phyloP scores from a whole-genome alignment of 1,284 basidiomycete species.

The Ustilago esculenta region DNA sequence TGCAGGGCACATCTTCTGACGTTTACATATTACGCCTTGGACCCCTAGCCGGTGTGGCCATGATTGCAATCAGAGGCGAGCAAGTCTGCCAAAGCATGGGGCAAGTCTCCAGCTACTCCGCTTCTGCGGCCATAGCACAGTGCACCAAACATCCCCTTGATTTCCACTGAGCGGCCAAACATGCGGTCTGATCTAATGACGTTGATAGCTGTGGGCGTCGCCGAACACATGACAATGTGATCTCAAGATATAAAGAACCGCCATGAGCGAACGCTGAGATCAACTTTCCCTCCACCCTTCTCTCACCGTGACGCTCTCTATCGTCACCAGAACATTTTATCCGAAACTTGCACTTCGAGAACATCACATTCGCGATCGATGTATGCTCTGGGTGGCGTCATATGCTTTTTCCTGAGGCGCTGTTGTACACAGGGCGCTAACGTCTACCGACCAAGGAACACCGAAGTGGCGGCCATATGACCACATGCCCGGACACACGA shows the following conservation, averaged over 20 bases:
- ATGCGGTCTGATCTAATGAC: neutral
- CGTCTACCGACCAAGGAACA: no score
- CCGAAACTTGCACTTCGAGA: neutral
- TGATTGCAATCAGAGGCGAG: no score
- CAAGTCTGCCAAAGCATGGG: neutral
- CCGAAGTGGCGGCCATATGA: no score
- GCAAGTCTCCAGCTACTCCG: neutral
- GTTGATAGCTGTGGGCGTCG: constrained; percentile 21
- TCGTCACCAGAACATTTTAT: constrained; percentile 6
- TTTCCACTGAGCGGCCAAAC: neutral
- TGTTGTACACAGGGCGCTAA: constrained; percentile 1
- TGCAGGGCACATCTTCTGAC: no score
- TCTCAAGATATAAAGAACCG: neutral
- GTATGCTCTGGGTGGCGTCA: no score
- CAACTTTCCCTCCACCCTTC: neutral
- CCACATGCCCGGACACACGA: no score
- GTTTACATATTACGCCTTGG: constrained; percentile 4
- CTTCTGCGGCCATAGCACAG: no score
- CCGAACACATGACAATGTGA: constrained; percentile 28
- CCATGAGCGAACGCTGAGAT: constrained; percentile 3
- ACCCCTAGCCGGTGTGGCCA: constrained; percentile 1
- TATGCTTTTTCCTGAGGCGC: neutral
- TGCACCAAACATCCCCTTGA: no score
- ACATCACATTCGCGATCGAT: constrained; percentile 5
- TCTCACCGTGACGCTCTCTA: neutral